Base-by-base conservation (phyloP, 1,284 basidiomycete species). In the Exobasidium cylindrosporum region DNA sequence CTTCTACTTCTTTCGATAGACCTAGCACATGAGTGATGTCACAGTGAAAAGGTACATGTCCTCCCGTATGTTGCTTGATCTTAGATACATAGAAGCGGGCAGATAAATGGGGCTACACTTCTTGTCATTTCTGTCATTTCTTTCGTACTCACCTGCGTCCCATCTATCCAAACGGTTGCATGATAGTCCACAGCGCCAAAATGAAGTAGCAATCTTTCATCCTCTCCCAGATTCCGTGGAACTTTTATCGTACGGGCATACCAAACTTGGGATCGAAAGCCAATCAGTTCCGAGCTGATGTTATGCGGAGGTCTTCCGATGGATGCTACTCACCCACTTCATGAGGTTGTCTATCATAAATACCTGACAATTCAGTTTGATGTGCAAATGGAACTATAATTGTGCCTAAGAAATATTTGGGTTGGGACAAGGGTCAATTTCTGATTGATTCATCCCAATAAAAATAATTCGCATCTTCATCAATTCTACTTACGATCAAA, bases 101-200 rank as follows among this genome's bases (percentile, higher is more conserved):
- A n/a, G n/a, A n/a, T n/a, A n/a, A n/a, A n/a, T n/a, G n/a, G n/a
- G n/a, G n/a, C n/a, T n/a, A n/a, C n/a, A n/a, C n/a, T n/a, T n/a
- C n/a, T n/a, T n/a, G n/a, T n/a, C n/a, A n/a, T n/a, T n/a, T n/a
- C n/a, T n/a, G n/a, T n/a, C n/a, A n/a, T n/a, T 44, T 4, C 62
- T 54, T 1, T 53, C 32, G 30, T 40, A 3, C 62, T 66, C 1
- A 64, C 63, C 56, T 47, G 53, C 1, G 40, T 14, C 24, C 66
- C 66, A 31, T 64, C 43, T 2, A 70, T 61, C 65, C 63, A 72
- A 13, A 70, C 68, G 4, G 44, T 57, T 7, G 59, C 44, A 50
- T 70, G 64, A 56, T 72, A 72, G 45, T 72, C 70, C 6, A 72
- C 68, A 2, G 68, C 70, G 2, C 64, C 69, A 49, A 72, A 72